These are phyloP conservation scores for Themeda triandra DNA, from an alignment of 176 grass and related monocot species.

Conservation along the genomic window DNA sequence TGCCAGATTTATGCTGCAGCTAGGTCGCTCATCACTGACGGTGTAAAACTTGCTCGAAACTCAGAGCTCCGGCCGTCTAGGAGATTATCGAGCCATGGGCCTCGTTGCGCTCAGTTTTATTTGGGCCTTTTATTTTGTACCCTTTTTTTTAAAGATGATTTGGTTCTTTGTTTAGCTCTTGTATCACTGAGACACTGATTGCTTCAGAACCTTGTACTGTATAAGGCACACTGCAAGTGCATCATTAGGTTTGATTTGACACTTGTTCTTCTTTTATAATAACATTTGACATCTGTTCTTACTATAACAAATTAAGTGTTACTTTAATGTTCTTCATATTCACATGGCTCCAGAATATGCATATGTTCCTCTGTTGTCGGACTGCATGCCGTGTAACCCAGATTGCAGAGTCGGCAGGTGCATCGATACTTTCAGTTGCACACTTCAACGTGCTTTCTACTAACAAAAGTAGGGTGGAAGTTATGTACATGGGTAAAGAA, in stretches of 20 bases:
- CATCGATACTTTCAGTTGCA: background rate
- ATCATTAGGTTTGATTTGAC: background rate
- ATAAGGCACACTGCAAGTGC: background rate
- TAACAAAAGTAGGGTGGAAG: background rate
- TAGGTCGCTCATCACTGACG: too few species aligned
- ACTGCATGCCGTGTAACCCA: background rate
- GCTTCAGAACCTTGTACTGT: background rate
- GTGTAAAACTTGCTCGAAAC: too few species aligned
- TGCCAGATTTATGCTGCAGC: too few species aligned
- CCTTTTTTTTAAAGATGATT: background rate
- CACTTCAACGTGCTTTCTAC: constrained; percentile 13
- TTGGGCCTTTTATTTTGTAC: background rate
- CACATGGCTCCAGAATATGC: background rate
- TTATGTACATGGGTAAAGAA: constrained; percentile 31
- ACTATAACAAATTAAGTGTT: background rate
- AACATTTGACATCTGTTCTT: background rate
- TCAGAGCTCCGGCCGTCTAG: too few species aligned
- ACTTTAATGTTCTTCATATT: background rate
- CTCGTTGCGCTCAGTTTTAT: background rate
- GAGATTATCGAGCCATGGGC: background rate
- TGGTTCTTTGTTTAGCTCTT: background rate
- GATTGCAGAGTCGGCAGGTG: background rate
- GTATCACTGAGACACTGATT: background rate
- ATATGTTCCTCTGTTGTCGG: background rate
- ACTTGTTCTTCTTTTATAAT: too few species aligned